A percentile compares a stretch with the other conserved stretches of the same genome.
phyloP scores from a whole-genome alignment of 108 stramenopile species.

The Conticribra weissflogii region DNA sequence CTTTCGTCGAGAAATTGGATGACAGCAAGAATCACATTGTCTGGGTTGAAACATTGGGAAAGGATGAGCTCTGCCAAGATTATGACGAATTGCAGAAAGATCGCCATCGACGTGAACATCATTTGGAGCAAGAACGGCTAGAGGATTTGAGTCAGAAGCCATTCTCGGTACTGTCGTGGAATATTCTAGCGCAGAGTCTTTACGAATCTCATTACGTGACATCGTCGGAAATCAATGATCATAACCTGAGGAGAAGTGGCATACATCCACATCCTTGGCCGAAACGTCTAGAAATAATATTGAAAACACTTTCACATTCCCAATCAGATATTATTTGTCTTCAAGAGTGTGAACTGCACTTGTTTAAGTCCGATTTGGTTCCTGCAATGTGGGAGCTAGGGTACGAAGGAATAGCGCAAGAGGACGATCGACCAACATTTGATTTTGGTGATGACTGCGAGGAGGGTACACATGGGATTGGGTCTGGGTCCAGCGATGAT shows the following conservation, averaged over 20 bases:
- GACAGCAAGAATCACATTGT: no score
- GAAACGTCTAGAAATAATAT: slow-evolving; percentile 35
- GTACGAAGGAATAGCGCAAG: slow-evolving; percentile 52
- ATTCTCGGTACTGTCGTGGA: slow-evolving; percentile 57
- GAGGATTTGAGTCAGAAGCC: slow-evolving; percentile 6
- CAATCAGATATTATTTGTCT: slow-evolving; percentile 50
- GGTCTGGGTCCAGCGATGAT: neutral
- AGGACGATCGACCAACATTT: slow-evolving; percentile 22
- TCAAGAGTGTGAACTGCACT: slow-evolving; percentile 53
- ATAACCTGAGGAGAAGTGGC: neutral
- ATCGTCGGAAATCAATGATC: slow-evolving; percentile 3
- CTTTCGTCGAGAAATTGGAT: no score
- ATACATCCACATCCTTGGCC: slow-evolving; percentile 43
- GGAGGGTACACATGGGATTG: neutral
- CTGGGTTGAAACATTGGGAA: no score
- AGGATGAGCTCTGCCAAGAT: no score
- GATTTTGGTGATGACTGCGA: neutral
- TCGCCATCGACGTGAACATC: no score
- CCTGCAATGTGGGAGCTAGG: slow-evolving; percentile 40
- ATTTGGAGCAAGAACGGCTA: no score
- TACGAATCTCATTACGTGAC: slow-evolving; percentile 37
- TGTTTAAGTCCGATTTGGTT: slow-evolving; percentile 31
- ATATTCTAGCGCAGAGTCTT: slow-evolving; percentile 51
- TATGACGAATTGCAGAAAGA: no score
- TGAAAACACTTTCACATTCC: slow-evolving; percentile 39